Evolutionary conservation across 352 stramenopile genomes (phyloP).

Genomic region (Pythium plurisporium): DNA sequence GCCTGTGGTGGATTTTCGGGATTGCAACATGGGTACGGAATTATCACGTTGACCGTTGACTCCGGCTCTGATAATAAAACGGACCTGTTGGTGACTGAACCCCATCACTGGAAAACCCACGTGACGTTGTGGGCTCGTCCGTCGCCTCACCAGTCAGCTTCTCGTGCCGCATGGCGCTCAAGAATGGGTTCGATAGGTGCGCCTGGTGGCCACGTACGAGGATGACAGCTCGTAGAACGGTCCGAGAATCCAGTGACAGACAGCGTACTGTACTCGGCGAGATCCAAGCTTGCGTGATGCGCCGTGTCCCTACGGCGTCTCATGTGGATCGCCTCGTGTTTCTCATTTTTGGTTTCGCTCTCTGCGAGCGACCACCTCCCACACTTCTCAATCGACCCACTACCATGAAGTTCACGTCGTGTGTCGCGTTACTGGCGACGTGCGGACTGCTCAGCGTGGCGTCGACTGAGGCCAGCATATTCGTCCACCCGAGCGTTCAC

Average conservation of each 20-base stretch:
- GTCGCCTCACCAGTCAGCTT: constrained; percentile 4
- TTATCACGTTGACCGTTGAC: neutral
- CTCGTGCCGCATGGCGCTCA: neutral
- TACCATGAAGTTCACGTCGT: constrained; percentile 3
- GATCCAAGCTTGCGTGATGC: neutral
- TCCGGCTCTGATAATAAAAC: constrained; percentile 2
- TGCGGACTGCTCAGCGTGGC: too few species aligned
- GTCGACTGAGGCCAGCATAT: too few species aligned
- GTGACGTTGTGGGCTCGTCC: neutral
- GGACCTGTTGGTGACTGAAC: neutral
- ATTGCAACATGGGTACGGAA: constrained; percentile 1
- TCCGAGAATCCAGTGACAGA: constrained; percentile 16
- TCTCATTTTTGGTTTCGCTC: neutral
- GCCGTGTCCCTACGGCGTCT: neutral
- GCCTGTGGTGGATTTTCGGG: neutral
- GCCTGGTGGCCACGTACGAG: neutral
- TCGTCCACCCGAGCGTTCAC: constrained; percentile 24
- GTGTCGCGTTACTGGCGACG: too few species aligned
- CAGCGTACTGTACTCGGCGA: neutral
- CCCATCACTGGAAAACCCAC: constrained; percentile 12
- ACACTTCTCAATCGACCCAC: too few species aligned
- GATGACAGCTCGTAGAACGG: constrained; percentile 1
- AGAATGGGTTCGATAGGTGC: constrained; percentile 14
- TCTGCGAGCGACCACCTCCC: too few species aligned
- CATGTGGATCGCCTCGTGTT: neutral